Evolutionary conservation across 2,329 filamentous ascomycete species (phyloP).

Genomic region (Talaromyces sp.): DNA sequence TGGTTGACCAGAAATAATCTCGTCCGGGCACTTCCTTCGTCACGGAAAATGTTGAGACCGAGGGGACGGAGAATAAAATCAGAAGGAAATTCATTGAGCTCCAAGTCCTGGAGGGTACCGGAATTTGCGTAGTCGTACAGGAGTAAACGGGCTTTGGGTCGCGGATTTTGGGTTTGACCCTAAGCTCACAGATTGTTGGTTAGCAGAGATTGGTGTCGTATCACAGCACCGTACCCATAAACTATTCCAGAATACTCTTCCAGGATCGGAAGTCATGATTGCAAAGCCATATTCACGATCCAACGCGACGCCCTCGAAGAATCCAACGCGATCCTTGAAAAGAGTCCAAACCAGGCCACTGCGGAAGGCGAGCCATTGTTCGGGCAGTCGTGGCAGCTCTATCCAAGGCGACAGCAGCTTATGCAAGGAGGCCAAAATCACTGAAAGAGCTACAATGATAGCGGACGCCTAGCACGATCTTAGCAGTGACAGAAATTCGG

Average conservation of each 20-base stretch:
- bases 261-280: constrained; percentile 13
- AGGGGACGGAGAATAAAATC: constrained; percentile 11
- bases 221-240: constrained; percentile 9
- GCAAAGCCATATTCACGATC: constrained; percentile 13
- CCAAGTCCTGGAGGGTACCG: constrained; percentile 8
- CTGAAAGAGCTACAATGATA: constrained; percentile 1
- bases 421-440: constrained; percentile 5
- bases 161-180: constrained; percentile 5
- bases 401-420: constrained; percentile 10
- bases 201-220: not conserved
- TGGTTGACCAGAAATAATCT: constrained; percentile 15
- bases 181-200: not conserved
- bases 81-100: constrained; percentile 5
- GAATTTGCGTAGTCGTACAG: constrained; percentile 13
- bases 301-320: constrained; percentile 12
- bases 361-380: constrained; percentile 13
- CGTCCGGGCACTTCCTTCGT: not conserved
- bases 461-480: constrained; percentile 4
- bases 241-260: constrained; percentile 12
- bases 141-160: constrained; percentile 9
- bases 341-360: constrained; percentile 11
- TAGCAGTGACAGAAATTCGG: not conserved
- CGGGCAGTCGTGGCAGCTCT: constrained; percentile 11
- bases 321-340: constrained; percentile 13
- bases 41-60: constrained; percentile 13